Evolutionary conservation across 2,329 filamentous ascomycete genomes (phyloP).

Genomic region (Penicillium aurantiogriseum): DNA sequence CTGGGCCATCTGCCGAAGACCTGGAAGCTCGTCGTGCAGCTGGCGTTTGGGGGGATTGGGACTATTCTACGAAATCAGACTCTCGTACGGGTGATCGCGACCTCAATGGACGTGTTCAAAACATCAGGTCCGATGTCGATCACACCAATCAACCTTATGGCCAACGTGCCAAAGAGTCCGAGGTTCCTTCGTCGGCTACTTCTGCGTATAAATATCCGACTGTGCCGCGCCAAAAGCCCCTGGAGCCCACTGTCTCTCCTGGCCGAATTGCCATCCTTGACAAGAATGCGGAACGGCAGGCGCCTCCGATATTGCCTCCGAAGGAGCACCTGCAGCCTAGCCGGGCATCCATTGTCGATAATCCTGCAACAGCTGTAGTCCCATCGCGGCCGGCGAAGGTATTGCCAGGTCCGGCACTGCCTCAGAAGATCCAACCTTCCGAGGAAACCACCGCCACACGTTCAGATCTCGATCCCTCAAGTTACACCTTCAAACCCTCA

Average conservation of each 20-base stretch:
- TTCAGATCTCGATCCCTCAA: conserved; percentile 44
- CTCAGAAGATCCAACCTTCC: conserved; percentile 26
- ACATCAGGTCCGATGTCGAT: conserved; percentile 46
- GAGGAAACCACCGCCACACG: conserved; percentile 14
- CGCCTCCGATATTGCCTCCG: conserved; percentile 41
- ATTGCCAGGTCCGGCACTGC: conserved; percentile 24
- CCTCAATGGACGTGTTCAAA: conserved; percentile 53
- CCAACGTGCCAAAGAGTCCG: conserved; percentile 12
- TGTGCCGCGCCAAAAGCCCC: conserved; percentile 39
- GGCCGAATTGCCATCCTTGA: conserved; percentile 18
- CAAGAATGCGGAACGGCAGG: conserved; percentile 20
- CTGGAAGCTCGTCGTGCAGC: conserved; percentile 56
- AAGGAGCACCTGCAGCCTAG: conserved; percentile 30
- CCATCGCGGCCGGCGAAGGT: conserved; percentile 28
- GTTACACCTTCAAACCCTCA: conserved; percentile 77
- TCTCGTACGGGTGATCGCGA: conserved; percentile 41
- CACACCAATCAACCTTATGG: conserved; percentile 14
- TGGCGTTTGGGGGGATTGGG: conserved; percentile 56
- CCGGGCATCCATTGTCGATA: conserved; percentile 18
- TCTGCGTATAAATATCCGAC: conserved; percentile 45
- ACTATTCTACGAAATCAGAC: conserved; percentile 43
- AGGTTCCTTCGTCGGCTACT: conserved; percentile 15
- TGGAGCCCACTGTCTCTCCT: conserved; percentile 24
- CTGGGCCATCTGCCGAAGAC: conserved; percentile 50
- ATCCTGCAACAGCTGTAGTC: conserved; percentile 6